Conservation (phyloP, 2,329 filamentous ascomycete species). For the Talaromyces sp. region DNA sequence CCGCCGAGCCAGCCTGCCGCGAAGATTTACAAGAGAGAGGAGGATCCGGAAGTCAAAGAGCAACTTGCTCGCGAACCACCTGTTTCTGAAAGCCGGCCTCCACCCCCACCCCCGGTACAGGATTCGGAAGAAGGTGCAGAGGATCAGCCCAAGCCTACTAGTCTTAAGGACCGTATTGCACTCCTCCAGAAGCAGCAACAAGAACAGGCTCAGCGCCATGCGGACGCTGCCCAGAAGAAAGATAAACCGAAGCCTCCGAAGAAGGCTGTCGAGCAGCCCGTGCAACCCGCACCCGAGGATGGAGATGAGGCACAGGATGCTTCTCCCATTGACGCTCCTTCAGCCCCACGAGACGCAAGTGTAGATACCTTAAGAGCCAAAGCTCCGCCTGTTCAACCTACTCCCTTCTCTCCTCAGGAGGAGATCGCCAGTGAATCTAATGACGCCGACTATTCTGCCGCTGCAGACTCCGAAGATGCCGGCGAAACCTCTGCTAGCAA, state of each 20-base stretch:
- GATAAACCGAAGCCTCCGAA: constrained; percentile 79
- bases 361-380: constrained; percentile 36
- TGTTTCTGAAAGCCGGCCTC: constrained; percentile 35
- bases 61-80: constrained; percentile 37
- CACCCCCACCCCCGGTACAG: constrained; percentile 37
- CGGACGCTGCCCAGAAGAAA: constrained; percentile 76
- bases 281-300: constrained; percentile 27
- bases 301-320: constrained; percentile 29
- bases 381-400: constrained; percentile 40
- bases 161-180: constrained; percentile 92
- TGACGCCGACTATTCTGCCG: constrained; percentile 67
- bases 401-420: constrained; percentile 46
- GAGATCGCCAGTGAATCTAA: constrained; percentile 65
- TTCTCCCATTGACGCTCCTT: constrained; percentile 35
- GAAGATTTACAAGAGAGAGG: constrained; percentile 82
- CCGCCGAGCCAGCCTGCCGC: constrained; percentile 70
- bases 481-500: constrained; percentile 67
- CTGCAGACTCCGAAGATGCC: constrained; percentile 65
- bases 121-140: constrained; percentile 62
- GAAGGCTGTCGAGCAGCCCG: constrained; percentile 59
- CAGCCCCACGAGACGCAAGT: constrained; percentile 40
- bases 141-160: constrained; percentile 87
- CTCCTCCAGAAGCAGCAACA: constrained; percentile 90
- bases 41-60: constrained; percentile 65
- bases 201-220: constrained; percentile 82